phyloP scores from a whole-genome alignment of 805 yeast genomes.

The Zygoascus flipseniorum region DNA sequence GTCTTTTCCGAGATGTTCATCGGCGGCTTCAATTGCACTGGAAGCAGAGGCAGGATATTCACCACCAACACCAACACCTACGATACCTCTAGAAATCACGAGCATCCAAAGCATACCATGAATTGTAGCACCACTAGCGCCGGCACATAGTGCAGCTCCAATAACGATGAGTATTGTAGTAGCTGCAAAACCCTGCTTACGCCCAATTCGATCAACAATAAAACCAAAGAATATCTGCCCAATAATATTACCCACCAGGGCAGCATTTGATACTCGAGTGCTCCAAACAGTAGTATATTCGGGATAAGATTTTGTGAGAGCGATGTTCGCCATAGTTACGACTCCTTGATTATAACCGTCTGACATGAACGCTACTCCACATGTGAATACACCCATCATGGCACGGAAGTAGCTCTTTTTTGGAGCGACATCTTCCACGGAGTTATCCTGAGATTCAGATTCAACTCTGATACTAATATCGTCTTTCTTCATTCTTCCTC shows the following conservation, averaged over 20 bases:
- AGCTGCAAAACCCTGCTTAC: constrained; percentile 41
- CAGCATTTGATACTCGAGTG: constrained; percentile 10
- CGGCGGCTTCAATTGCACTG: constrained; percentile 10
- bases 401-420: constrained; percentile 1
- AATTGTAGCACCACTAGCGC: constrained; percentile 53
- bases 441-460: too few relatives aligned
- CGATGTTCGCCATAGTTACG: background rate
- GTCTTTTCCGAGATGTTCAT: constrained; percentile 5
- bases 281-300: constrained; percentile 4
- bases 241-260: constrained; percentile 11
- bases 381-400: constrained; percentile 3
- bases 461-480: too few relatives aligned
- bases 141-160: constrained; percentile 60
- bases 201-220: constrained; percentile 10
- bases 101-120: constrained; percentile 71
- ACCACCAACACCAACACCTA: constrained; percentile 75
- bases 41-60: constrained; percentile 64
- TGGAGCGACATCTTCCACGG: too few relatives aligned
- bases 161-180: constrained; percentile 53
- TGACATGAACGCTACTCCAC: constrained; percentile 7
- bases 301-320: constrained; percentile 1
- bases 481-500: too few relatives aligned
- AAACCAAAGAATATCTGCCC: constrained; percentile 12
- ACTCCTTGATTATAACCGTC: constrained; percentile 7
- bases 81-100: constrained; percentile 59